These are phyloP conservation scores for Naganishia kalamii DNA, from an alignment of 768 basidiomycete genomes.

Conservation along the genomic window DNA sequence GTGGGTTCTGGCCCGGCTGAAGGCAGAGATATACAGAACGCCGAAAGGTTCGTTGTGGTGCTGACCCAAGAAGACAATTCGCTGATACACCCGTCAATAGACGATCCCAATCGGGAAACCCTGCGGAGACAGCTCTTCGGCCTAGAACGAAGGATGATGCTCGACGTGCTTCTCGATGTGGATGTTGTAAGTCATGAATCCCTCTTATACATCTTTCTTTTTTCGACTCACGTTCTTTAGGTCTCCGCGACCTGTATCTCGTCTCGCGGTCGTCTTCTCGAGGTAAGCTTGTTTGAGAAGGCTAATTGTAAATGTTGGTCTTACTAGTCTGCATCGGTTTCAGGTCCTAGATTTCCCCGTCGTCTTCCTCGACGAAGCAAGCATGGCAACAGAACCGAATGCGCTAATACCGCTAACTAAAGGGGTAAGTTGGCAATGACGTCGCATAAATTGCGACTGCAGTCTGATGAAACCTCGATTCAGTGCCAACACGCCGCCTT, in stretches of 20 bases:
- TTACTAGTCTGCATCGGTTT: conserved; percentile 47
- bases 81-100: neutral
- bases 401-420: conserved; percentile 88
- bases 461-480: conserved; percentile 12
- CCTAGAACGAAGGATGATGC: conserved; percentile 59
- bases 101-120: conserved; percentile 11
- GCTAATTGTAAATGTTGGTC: neutral
- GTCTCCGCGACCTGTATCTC: conserved; percentile 79
- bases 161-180: conserved; percentile 58
- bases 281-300: neutral
- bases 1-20: neutral
- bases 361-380: conserved; percentile 89
- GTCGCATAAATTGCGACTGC: neutral
- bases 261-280: conserved; percentile 43
- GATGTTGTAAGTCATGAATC: conserved; percentile 60
- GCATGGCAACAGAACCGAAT: conserved; percentile 91
- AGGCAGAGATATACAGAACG: neutral
- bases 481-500: conserved; percentile 76
- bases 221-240: conserved; percentile 25
- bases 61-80: neutral
- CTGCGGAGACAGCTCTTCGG: conserved; percentile 53
- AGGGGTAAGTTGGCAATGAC: conserved; percentile 60
- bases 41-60: neutral
- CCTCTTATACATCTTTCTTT: neutral
- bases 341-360: conserved; percentile 77